Conservation (phyloP, 208 protist species). For the Acanthamoeba healyi region DNA sequence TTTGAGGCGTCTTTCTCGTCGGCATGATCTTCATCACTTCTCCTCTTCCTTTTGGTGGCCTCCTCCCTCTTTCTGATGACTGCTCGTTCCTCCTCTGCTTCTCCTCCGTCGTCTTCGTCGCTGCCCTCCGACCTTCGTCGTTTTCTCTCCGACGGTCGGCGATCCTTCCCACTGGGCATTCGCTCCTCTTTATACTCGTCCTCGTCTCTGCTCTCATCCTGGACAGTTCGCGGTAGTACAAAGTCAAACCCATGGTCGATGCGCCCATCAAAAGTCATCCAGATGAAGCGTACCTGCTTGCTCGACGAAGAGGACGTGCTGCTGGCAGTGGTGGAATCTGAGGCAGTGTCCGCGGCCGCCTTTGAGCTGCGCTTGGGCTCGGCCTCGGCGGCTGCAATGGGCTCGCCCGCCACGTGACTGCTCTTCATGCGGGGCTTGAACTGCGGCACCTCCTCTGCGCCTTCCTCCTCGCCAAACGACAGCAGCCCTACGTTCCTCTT, state of each 20-base stretch:
- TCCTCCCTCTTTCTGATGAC: neutral
- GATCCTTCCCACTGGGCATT: neutral
- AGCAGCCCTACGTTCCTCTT: constrained; percentile 32
- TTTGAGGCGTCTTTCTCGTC: neutral
- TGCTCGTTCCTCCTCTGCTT: neutral
- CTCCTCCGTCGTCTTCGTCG: neutral
- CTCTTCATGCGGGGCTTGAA: constrained; percentile 44
- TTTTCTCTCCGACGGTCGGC: neutral
- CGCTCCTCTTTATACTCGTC: neutral
- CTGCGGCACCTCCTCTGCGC: neutral
- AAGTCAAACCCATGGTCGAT: too few relatives aligned
- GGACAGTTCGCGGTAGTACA: too few relatives aligned
- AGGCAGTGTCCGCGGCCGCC: neutral
- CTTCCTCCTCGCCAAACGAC: constrained; percentile 26
- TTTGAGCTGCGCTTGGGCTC: neutral
- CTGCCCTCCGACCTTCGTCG: neutral
- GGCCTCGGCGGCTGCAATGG: neutral
- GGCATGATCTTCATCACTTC: neutral
- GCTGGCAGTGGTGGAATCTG: neutral
- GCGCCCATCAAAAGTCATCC: too few relatives aligned
- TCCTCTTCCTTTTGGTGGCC: constrained; percentile 18
- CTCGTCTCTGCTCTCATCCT: neutral
- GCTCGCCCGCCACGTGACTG: neutral
- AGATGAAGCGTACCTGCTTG: neutral
- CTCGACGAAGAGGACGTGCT: too few relatives aligned